Conservation (phyloP, 2,329 filamentous ascomycete genomes). For the Alternaria hordeiaustralica region DNA sequence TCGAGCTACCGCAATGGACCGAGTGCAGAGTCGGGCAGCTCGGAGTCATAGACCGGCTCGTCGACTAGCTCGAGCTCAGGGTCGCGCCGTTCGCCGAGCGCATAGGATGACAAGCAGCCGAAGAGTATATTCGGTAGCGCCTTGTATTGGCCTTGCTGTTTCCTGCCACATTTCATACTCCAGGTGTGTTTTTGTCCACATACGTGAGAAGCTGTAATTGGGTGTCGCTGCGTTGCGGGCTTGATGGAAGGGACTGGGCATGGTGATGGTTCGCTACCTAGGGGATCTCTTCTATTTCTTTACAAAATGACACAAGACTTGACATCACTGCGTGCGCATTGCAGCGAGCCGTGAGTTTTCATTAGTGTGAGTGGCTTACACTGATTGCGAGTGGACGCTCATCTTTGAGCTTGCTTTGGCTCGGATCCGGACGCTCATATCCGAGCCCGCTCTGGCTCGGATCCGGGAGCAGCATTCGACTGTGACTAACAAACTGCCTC, state of each 20-base stretch:
- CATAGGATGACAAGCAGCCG: slow-evolving; percentile 36
- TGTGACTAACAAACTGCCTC: background rate
- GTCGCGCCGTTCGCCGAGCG: slow-evolving; percentile 12
- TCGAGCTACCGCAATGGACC: slow-evolving; percentile 36
- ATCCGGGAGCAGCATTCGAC: background rate
- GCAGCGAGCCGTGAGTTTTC: background rate
- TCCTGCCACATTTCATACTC: slow-evolving; percentile 43
- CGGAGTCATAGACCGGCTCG: slow-evolving; percentile 32
- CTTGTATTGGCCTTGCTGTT: slow-evolving; percentile 42
- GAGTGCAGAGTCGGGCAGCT: slow-evolving; percentile 34
- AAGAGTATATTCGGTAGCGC: slow-evolving; percentile 31
- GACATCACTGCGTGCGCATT: background rate
- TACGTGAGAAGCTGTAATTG: background rate
- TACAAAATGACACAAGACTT: background rate
- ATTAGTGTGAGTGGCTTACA: background rate
- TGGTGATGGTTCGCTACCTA: background rate
- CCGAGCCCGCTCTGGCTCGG: background rate
- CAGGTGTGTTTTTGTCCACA: slow-evolving; percentile 45
- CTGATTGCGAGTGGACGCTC: background rate
- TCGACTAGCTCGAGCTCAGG: slow-evolving; percentile 23
- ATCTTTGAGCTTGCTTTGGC: background rate
- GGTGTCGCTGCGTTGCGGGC: background rate
- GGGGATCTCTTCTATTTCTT: background rate
- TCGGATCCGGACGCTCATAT: background rate
- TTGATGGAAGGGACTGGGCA: background rate